Evolutionary conservation across 257 asterid genomes (phyloP).

Genomic region (Solanum chiquidenum): DNA sequence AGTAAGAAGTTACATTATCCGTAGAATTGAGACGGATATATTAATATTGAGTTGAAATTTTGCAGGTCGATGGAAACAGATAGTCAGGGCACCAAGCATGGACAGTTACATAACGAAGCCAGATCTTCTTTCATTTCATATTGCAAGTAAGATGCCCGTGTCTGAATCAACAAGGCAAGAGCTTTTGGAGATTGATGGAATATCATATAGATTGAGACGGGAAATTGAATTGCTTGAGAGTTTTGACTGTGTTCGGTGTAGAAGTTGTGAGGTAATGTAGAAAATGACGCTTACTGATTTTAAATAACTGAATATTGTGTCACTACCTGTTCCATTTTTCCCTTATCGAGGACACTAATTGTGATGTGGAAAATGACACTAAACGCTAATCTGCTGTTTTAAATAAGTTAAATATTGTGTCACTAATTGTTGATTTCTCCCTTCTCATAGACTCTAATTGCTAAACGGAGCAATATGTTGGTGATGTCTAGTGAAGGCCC

Average conservation of each 20-base stretch:
- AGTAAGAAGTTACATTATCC: neutral
- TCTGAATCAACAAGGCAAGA: slow-evolving; percentile 90
- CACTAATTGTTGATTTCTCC: neutral
- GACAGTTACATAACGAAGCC: slow-evolving; percentile 72
- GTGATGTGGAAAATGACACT: slow-evolving; percentile 6
- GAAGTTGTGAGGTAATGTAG: slow-evolving; percentile 65
- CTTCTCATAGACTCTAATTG: slow-evolving; percentile 49
- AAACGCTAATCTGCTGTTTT: neutral
- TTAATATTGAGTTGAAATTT: slow-evolving; percentile 3
- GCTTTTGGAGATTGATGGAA: slow-evolving; percentile 95
- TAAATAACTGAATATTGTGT: neutral
- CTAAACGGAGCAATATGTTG: slow-evolving; percentile 82
- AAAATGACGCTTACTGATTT: neutral
- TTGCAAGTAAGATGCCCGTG: slow-evolving; percentile 89
- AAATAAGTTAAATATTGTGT: neutral
- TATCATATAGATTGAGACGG: slow-evolving; percentile 74
- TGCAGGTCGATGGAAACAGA: slow-evolving; percentile 91
- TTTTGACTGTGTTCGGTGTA: slow-evolving; percentile 72
- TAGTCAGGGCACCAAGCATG: slow-evolving; percentile 73
- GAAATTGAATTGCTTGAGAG: slow-evolving; percentile 89
- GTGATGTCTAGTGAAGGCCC: slow-evolving; percentile 98
- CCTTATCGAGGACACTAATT: slow-evolving; percentile 39
- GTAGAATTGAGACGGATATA: neutral
- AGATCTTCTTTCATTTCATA: slow-evolving; percentile 82
- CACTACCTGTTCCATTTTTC: neutral